These are phyloP conservation scores for Globisporangium okanoganense DNA, from an alignment of 352 stramenopile species.

Conservation along the genomic window DNA sequence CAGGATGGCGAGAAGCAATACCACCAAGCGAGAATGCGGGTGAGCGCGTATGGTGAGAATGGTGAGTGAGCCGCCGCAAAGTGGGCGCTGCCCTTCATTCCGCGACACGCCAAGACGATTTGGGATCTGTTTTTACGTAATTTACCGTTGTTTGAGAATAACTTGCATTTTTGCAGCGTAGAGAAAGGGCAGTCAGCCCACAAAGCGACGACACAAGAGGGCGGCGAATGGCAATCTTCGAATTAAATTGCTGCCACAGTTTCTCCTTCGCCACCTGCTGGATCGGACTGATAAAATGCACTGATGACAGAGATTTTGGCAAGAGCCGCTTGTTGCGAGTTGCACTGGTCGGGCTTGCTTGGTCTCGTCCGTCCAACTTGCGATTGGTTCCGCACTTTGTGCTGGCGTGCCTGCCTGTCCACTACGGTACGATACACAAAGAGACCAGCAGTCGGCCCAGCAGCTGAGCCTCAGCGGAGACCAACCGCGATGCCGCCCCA, in stretches of 20 bases:
- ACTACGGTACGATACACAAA: neutral
- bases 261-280: neutral
- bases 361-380: neutral
- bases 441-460: neutral
- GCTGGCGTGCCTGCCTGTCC: constrained; percentile 7
- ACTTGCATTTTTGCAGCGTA: neutral
- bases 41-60: no score
- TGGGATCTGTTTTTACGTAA: constrained; percentile 1
- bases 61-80: neutral
- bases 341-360: neutral
- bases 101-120: constrained; percentile 6
- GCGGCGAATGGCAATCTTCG: constrained; percentile 8
- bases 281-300: neutral
- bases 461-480: neutral
- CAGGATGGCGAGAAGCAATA: neutral
- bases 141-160: constrained; percentile 3
- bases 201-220: neutral
- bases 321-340: no score
- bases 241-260: constrained; percentile 12
- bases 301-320: neutral
- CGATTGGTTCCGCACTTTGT: constrained; percentile 14
- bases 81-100: neutral
- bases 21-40: no score
- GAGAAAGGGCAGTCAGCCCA: neutral
- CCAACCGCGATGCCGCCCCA: neutral